A percentile compares a stretch with the other conserved stretches of the same genome.
Conservation (phyloP, 768 basidiomycete genomes). For the Rhodosporidiobolus sp. region DNA sequence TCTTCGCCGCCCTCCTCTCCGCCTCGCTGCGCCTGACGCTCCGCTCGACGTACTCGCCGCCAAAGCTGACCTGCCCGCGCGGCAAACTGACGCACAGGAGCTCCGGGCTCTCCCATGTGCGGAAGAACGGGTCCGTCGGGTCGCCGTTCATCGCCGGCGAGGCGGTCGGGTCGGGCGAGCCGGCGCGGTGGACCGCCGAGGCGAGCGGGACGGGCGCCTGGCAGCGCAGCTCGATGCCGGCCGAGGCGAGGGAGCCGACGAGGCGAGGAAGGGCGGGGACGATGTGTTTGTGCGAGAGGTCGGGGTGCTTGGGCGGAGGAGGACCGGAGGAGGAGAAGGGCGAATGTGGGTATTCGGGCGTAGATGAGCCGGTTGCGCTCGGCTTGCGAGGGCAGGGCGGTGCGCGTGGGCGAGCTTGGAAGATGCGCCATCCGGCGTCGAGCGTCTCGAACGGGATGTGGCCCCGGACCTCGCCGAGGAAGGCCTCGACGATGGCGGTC, state of each 20-base stretch:
- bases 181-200: not conserved
- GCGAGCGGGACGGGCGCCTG: not conserved
- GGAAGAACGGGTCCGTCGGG: conserved; percentile 31
- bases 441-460: conserved; percentile 31
- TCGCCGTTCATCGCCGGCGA: not conserved
- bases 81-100: conserved; percentile 30
- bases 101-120: conserved; percentile 27
- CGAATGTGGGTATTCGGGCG: not conserved
- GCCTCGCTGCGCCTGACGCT: conserved; percentile 18
- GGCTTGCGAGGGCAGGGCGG: not conserved
- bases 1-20: conserved; percentile 14
- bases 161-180: not conserved
- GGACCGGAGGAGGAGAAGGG: not conserved
- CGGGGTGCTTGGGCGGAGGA: too few relatives aligned
- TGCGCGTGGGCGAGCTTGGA: conserved; percentile 13
- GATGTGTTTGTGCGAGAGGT: not conserved
- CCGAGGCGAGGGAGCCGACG: conserved; percentile 4
- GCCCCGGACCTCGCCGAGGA: conserved; percentile 24
- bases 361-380: not conserved
- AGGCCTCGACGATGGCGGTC: conserved; percentile 15
- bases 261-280: conserved; percentile 23
- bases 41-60: conserved; percentile 21
- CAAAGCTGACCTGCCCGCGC: conserved; percentile 11
- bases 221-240: conserved; percentile 24
- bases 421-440: conserved; percentile 32